phyloP scores from a whole-genome alignment of 139 green algal genomes.

The Chlamydomonas schloesseri region DNA sequence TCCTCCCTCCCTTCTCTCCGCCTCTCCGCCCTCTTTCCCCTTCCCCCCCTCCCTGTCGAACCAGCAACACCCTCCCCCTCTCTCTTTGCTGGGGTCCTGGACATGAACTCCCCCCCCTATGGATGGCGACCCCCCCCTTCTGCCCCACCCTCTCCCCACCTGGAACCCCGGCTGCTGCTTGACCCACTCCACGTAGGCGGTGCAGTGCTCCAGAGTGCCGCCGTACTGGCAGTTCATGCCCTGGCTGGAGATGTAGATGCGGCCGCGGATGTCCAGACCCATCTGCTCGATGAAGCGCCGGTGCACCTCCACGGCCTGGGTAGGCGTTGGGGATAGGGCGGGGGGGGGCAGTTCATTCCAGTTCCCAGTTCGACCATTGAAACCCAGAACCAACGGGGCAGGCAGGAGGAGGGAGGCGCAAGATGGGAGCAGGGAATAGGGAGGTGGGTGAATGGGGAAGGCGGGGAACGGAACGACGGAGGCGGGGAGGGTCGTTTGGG shows the following conservation, averaged over 20 bases:
- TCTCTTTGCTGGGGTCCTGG: too few species aligned
- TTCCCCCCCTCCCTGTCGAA: not conserved
- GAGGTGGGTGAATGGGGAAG: too few species aligned
- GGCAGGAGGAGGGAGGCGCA: too few species aligned
- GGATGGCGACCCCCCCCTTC: too few species aligned
- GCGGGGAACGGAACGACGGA: too few species aligned
- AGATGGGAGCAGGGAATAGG: too few species aligned
- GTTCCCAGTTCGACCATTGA: too few species aligned
- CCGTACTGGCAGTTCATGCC: constrained; percentile 97
- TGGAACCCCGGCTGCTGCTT: constrained; percentile 75
- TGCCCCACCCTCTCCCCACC: constrained; percentile 53
- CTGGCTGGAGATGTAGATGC: constrained; percentile 94
- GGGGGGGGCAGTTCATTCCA: too few species aligned
- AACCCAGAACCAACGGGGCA: too few species aligned
- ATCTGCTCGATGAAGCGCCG: constrained; percentile 45
- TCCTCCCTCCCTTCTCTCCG: not conserved
- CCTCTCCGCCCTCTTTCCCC: too few species aligned
- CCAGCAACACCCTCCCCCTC: not conserved
- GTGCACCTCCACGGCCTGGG: constrained; percentile 64
- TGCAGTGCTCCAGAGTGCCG: constrained; percentile 70
- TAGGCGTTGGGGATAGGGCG: not conserved
- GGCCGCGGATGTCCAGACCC: constrained; percentile 72
- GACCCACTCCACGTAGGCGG: constrained; percentile 85
- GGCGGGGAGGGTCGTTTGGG: too few species aligned
- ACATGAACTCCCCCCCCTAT: too few species aligned